Evolutionary conservation across 2,329 filamentous ascomycete genomes (phyloP).

Genomic region (Fusarium piperis): DNA sequence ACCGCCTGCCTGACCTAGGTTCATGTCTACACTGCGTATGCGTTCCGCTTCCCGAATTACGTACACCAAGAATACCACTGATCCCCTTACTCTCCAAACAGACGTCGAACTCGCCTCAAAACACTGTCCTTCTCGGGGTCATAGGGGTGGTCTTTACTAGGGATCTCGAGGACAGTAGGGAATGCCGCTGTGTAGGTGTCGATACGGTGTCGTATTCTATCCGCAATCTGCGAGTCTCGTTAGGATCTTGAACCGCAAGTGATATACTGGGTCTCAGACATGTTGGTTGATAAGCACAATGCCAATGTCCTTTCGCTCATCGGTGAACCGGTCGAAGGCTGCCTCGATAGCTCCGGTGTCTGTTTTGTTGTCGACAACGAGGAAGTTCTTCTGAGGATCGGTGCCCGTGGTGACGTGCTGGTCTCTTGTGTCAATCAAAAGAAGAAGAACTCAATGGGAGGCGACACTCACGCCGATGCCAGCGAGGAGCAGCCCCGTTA

Average conservation of each 20-base stretch:
- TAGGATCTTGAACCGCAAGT: conserved; percentile 14
- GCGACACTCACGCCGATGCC: conserved; percentile 80
- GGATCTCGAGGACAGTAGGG: conserved; percentile 95
- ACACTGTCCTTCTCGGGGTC: conserved; percentile 99
- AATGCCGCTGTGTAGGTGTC: conserved; percentile 95
- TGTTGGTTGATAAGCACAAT: conserved; percentile 98
- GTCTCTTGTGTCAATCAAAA: background rate
- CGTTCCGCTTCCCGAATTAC: conserved; percentile 11
- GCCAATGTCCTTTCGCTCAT: conserved; percentile 93
- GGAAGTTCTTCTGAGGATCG: conserved; percentile 95
- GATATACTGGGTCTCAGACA: conserved; percentile 60
- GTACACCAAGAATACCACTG: background rate
- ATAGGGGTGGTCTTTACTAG: conserved; percentile 98
- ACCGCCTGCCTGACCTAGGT: conserved; percentile 3
- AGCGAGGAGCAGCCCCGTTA: conserved; percentile 93
- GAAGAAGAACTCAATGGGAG: background rate
- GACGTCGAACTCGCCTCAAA: conserved; percentile 79
- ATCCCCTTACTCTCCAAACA: conserved; percentile 71
- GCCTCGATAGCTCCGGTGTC: conserved; percentile 88
- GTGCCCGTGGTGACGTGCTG: conserved; percentile 92
- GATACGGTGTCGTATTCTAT: conserved; percentile 89
- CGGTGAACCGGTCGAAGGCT: conserved; percentile 89
- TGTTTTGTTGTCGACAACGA: conserved; percentile 95
- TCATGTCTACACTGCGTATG: conserved; percentile 1
- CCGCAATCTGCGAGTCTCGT: conserved; percentile 75